Evolutionary conservation across 2,329 filamentous ascomycete species (phyloP).

Genomic region (Neofusicoccum laricinum): DNA sequence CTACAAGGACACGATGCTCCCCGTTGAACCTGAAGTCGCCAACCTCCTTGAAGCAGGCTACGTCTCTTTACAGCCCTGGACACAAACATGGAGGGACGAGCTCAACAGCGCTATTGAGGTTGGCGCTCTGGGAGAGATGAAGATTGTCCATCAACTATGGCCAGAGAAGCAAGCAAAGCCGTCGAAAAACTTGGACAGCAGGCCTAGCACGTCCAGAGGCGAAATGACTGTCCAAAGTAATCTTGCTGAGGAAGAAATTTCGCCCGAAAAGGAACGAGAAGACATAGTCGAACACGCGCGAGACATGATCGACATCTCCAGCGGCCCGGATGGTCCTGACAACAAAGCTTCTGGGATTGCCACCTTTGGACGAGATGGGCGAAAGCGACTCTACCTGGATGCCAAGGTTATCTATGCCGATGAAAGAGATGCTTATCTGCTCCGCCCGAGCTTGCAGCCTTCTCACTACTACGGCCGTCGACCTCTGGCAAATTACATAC

Average conservation of each 20-base stretch:
- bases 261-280: slow-evolving; percentile 41
- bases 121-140: slow-evolving; percentile 85
- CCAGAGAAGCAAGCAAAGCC: slow-evolving; percentile 59
- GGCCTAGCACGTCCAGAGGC: slow-evolving; percentile 36
- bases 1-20: slow-evolving; percentile 91
- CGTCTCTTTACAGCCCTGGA: slow-evolving; percentile 80
- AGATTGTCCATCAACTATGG: slow-evolving; percentile 83
- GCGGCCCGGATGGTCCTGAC: slow-evolving; percentile 43
- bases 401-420: slow-evolving; percentile 88
- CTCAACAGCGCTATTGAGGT: slow-evolving; percentile 86
- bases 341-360: slow-evolving; percentile 48
- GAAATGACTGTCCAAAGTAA: slow-evolving; percentile 21
- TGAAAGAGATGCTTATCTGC: slow-evolving; percentile 70
- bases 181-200: slow-evolving; percentile 46
- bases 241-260: not conserved
- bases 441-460: slow-evolving; percentile 81
- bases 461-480: slow-evolving; percentile 80
- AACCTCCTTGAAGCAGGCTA: slow-evolving; percentile 94
- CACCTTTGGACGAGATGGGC: slow-evolving; percentile 41
- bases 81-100: slow-evolving; percentile 89
- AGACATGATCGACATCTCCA: slow-evolving; percentile 48
- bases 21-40: slow-evolving; percentile 78
- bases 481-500: slow-evolving; percentile 75
- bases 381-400: slow-evolving; percentile 62
- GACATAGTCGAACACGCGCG: slow-evolving; percentile 44